Base-by-base conservation (phyloP, 176 grass and related monocot genomes). In the Rhynchospora breviuscula region DNA sequence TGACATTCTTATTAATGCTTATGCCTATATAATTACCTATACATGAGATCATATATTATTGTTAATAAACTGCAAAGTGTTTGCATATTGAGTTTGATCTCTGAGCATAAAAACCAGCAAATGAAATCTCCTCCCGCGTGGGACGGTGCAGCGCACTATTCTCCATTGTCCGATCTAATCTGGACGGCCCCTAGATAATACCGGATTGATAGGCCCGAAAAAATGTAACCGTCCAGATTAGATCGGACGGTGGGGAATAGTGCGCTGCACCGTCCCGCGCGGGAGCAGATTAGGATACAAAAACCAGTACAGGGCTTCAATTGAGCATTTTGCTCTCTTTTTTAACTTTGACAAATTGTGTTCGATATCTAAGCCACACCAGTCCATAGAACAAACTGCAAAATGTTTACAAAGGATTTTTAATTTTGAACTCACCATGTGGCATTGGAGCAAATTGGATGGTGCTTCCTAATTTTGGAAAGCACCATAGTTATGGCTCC, bases 391-490 rank as follows among this genome's bases (percentile, higher is more conserved):
- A 40, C 35, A 3, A 40, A 40, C 35, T 40, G 35, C 35, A 40
- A 40, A 40, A 40, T 5, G 35, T 40, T 40, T 40, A 40, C 3
- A 40, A 40, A 40, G 35, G 35, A 40, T 40, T 40, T 35, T 40
- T 40, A 40, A 40, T 40, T 40, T 40, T 40, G 4, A 40, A 40
- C 35, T 40, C 35, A 5, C 13, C 31, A 10, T 29, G 21, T 58
- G 22, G 67, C 8, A 22, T 81, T 64, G 80, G 80, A 82, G 80
- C 18, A 18, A 8, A 68, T 54, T 67, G 61, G 62, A 82, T 82
- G 62, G 60, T 66, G 40, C 63, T 82, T 82, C 80, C 45, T 82
- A 82, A 1, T 29, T 31, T 82, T 82, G 80, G 46, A 51, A 68
- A 54, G 10, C 63, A 67, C 48, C 62, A 31, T 82, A 82, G 80